Percentiles rank a stretch among this genome's conserved stretches.
These are phyloP conservation scores for Linum usitatissimum DNA, from an alignment of 345 rosid species.

Conservation along the genomic window DNA sequence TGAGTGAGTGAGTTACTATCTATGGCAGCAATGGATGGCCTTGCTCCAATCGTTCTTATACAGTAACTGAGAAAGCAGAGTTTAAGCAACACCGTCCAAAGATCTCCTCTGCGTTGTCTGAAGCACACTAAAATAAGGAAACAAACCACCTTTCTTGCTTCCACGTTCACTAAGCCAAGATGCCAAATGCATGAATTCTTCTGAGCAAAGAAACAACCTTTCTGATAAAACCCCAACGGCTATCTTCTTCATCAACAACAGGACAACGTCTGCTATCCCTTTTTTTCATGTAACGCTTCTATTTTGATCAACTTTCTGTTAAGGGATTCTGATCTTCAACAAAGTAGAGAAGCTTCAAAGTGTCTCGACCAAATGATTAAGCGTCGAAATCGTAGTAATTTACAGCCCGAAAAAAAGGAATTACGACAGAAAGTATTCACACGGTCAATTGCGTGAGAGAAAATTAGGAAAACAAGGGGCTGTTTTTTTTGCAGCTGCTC, in stretches of 20 bases:
- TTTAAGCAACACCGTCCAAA: background rate
- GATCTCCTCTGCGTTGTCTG: background rate
- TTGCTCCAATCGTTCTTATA: too few relatives aligned
- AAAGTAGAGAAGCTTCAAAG: background rate
- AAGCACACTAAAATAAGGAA: background rate
- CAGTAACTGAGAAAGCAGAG: background rate
- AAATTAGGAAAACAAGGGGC: background rate
- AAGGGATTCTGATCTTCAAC: too few relatives aligned
- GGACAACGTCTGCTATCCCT: background rate
- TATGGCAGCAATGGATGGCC: too few relatives aligned
- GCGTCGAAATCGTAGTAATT: slow-evolving; percentile 4
- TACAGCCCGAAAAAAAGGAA: slow-evolving; percentile 1
- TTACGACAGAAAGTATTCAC: slow-evolving; percentile 7
- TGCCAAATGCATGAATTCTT: background rate
- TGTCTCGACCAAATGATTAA: background rate
- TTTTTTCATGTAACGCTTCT: background rate
- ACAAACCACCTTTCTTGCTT: background rate
- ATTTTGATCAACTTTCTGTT: too few relatives aligned
- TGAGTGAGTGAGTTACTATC: too few relatives aligned
- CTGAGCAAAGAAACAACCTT: background rate
- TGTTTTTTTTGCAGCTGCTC: slow-evolving; percentile 7
- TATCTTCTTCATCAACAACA: background rate
- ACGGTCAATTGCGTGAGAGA: slow-evolving; percentile 4
- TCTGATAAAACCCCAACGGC: background rate
- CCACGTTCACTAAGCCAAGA: background rate